A percentile compares a stretch with the other conserved stretches of the same genome.
phyloP scores from a whole-genome alignment of 805 yeast species.

The Starmerella vitae region DNA sequence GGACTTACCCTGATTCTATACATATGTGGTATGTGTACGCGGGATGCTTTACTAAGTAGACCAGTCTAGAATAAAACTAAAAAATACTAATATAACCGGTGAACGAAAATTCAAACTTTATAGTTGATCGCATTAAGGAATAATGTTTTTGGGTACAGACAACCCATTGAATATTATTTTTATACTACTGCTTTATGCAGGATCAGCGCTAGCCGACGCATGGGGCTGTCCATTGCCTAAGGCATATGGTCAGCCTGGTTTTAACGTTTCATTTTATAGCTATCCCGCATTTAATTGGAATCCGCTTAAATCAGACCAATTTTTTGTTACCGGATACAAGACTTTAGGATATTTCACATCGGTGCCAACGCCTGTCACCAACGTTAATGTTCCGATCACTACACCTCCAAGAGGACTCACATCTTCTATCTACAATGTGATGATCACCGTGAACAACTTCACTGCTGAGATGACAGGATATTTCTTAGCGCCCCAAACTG shows the following conservation, averaged over 20 bases:
- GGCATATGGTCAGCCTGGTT: neutral
- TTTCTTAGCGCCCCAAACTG: neutral
- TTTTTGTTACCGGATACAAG: neutral
- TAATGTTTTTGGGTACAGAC: neutral
- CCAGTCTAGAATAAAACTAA: too few species aligned
- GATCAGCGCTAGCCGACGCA: neutral
- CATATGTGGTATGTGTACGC: too few species aligned
- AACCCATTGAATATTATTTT: too few species aligned
- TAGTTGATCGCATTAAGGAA: too few species aligned
- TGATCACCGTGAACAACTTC: neutral
- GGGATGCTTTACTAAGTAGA: too few species aligned
- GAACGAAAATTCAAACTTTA: too few species aligned
- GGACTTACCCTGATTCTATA: too few species aligned
- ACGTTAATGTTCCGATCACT: neutral
- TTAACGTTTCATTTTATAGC: neutral
- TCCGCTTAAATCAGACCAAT: neutral
- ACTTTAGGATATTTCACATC: neutral
- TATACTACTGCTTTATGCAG: neutral
- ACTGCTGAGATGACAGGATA: neutral
- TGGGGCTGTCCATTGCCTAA: neutral
- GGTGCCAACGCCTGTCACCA: neutral
- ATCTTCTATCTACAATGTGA: neutral
- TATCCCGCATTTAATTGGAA: neutral
- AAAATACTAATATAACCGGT: too few species aligned
- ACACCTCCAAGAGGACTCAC: neutral